Evolutionary conservation across 1,284 basidiomycete genomes (phyloP).

Genomic region (Trametes hirsuta): DNA sequence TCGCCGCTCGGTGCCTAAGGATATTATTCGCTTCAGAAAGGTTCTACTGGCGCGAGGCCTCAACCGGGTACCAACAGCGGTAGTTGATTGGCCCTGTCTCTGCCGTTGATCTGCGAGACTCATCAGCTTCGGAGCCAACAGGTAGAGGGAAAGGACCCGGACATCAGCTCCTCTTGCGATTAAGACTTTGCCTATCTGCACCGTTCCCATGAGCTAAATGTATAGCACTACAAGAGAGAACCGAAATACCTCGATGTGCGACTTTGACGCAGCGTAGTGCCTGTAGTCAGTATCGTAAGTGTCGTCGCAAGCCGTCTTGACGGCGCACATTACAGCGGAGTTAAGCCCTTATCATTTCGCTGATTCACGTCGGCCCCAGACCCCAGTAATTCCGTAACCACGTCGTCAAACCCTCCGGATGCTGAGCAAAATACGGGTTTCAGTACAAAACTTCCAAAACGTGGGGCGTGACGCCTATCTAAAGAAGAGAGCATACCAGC

Average conservation of each 20-base stretch:
- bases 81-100: constrained; percentile 59
- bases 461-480: neutral
- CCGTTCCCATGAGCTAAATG: constrained; percentile 2
- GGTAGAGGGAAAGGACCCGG: constrained; percentile 29
- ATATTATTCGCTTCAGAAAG: constrained; percentile 20
- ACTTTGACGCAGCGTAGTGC: constrained; percentile 95
- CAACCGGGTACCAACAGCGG: constrained; percentile 66
- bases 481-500: constrained; percentile 57
- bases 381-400: constrained; percentile 81
- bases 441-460: neutral
- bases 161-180: constrained; percentile 89
- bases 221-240: neutral
- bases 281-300: constrained; percentile 42
- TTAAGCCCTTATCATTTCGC: constrained; percentile 86
- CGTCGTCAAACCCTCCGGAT: constrained; percentile 79
- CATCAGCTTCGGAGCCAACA: constrained; percentile 22
- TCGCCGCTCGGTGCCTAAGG: constrained; percentile 88
- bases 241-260: constrained; percentile 75
- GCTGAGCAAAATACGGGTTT: constrained; percentile 46
- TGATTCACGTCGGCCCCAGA: constrained; percentile 85
- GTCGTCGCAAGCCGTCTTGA: constrained; percentile 3
- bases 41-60: constrained; percentile 19
- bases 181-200: constrained; percentile 84
- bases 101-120: no score
- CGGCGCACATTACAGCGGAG: constrained; percentile 69